These are phyloP conservation scores for Coemansia sp. DNA, from an alignment of 192 early-diverging fungal species.

Conservation along the genomic window DNA sequence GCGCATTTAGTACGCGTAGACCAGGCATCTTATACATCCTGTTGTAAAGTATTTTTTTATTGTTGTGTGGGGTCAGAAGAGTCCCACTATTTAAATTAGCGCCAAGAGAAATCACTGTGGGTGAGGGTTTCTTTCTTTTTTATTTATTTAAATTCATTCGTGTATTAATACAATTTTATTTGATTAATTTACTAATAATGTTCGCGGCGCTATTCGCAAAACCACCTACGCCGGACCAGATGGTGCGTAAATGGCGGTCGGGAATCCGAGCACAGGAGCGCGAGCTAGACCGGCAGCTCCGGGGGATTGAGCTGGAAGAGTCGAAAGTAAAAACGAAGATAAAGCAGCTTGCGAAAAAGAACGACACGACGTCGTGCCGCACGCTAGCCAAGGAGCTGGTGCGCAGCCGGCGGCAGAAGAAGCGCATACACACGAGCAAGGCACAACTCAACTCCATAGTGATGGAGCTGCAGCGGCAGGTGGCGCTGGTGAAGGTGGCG, in stretches of 20 bases:
- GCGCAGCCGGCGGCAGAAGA: conserved; percentile 72
- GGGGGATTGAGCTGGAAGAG: conserved; percentile 82
- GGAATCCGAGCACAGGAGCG: conserved; percentile 84
- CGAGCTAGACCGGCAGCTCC: conserved; percentile 79
- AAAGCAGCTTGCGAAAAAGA: conserved; percentile 87
- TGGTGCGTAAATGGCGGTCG: conserved; percentile 92
- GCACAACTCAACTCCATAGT: conserved; percentile 91
- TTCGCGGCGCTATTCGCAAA: conserved; percentile 30
- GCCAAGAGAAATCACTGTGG: neutral
- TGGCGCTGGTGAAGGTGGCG: conserved; percentile 84
- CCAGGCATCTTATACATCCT: neutral
- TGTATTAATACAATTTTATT: conserved; percentile 4
- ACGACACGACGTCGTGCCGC: conserved; percentile 70
- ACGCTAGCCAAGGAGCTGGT: conserved; percentile 86
- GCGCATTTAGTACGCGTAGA: conserved; percentile 52
- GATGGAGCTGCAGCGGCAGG: conserved; percentile 87
- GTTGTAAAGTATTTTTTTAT: too few relatives aligned
- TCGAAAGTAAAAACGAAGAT: conserved; percentile 73
- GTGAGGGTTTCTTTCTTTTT: neutral
- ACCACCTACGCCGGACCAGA: conserved; percentile 41
- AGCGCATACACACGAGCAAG: conserved; percentile 80
- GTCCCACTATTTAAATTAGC: neutral
- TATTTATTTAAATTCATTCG: neutral
- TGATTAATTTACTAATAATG: conserved; percentile 1
- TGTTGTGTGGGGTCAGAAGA: neutral